Evolutionary conservation across 148 eudicot species (phyloP), one percentile per base, ranked within the genome.

Genomic region (Camellia granthamiana): DNA sequence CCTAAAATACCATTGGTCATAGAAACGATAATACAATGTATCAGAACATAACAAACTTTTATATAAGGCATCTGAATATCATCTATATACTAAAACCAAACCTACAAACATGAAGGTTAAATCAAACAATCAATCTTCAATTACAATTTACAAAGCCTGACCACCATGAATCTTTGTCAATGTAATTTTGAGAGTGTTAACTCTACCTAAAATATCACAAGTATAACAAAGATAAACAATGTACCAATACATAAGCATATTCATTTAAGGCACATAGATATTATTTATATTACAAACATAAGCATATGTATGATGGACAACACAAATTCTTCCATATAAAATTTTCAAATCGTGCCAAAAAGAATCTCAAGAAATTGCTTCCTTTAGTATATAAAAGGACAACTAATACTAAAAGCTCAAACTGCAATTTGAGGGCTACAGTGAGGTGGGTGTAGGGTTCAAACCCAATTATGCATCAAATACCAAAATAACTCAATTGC

Each of bases 1-100:
- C 93, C 97, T 95, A 63, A 19, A 69, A 58, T 74, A 49, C 30
- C 16, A 21, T 43, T 61, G 7, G 30, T 62, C 77, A 74, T 54
- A 21, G 43, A 7, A 49, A 56, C 44, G 6, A 51, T 4, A 11
- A 7, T 52, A 46, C 4, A 79, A 11, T 7, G 72, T 75, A n/a
- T 14, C 44, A 75, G 55, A 43, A 71, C 10, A 55, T 71, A 71
- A 41, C 49, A 23, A 55, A 77, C 52, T 23, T 23, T 5, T 56
- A 58, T 4, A 18, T 13, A 62, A 82, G 10, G 5, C 62, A 42
- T 6, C 7, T 3, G 41, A 12, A 23, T 15, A 46, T 74, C 64
- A 61, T 15, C 6, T 6, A 3, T 47, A 75, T 30, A 13, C 47
- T 72, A 11, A 23, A 23, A 23, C 30, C 30, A 73, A 14, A 74